A percentile compares a stretch with the other conserved stretches of the same genome.
phyloP scores from a whole-genome alignment of 768 basidiomycete species.

The Rhizopogon roseolus region DNA sequence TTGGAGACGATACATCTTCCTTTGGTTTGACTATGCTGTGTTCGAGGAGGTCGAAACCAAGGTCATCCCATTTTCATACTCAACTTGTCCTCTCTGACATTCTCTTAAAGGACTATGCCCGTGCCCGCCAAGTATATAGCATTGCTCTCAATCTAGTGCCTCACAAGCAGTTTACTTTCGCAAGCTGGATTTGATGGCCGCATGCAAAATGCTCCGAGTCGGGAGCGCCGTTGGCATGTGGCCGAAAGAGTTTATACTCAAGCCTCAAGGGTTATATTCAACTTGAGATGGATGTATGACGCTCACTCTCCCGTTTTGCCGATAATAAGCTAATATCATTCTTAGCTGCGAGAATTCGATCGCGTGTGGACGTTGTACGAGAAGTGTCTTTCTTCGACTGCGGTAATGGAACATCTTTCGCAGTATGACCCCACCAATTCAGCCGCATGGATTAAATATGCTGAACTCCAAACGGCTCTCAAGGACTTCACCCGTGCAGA shows the following conservation, averaged over 20 bases:
- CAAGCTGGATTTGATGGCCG: constrained; percentile 80
- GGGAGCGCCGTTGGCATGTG: constrained; percentile 93
- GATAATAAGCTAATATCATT: constrained; percentile 5
- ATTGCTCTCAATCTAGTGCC: constrained; percentile 86
- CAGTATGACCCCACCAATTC: constrained; percentile 89
- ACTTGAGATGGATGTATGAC: constrained; percentile 34
- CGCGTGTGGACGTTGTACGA: constrained; percentile 87
- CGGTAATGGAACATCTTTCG: neutral
- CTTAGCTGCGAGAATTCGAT: constrained; percentile 89
- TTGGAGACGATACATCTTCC: constrained; percentile 85
- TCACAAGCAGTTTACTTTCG: constrained; percentile 96
- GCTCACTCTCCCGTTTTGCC: neutral
- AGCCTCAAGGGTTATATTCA: constrained; percentile 93
- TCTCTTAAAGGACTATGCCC: constrained; percentile 63
- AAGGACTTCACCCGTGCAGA: constrained; percentile 87
- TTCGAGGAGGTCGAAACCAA: constrained; percentile 97
- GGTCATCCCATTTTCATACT: constrained; percentile 35
- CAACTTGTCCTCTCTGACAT: neutral
- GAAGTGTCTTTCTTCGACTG: constrained; percentile 52
- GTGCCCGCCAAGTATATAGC: constrained; percentile 89
- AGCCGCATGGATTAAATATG: constrained; percentile 93
- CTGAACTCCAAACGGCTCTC: constrained; percentile 84
- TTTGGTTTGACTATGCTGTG: constrained; percentile 93
- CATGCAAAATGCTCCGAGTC: constrained; percentile 84
- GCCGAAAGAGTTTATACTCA: constrained; percentile 93